Conservation (phyloP, 345 rosid genomes). For the Sapria himalayana region DNA sequence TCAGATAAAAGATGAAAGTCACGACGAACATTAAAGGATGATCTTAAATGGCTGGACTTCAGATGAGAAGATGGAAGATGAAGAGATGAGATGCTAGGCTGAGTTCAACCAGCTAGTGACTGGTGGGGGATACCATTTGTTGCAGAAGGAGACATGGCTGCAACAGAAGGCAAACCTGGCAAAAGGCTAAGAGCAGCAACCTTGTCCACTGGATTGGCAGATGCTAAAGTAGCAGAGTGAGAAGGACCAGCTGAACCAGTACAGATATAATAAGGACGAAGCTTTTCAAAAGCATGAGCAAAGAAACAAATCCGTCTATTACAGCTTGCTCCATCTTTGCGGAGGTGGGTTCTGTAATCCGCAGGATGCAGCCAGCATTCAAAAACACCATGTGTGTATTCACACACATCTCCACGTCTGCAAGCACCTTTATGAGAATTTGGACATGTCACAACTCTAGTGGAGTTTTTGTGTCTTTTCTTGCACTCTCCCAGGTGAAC, state of each 20-base stretch:
- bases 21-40: conserved; percentile 58
- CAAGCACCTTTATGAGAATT: conserved; percentile 48
- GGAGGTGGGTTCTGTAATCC: conserved; percentile 49
- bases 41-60: conserved; percentile 74
- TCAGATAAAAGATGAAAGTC: conserved; percentile 43
- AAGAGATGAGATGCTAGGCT: conserved; percentile 64
- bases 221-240: conserved; percentile 36
- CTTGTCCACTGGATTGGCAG: conserved; percentile 50
- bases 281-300: conserved; percentile 49
- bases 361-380: conserved; percentile 69
- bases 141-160: conserved; percentile 26
- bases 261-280: conserved; percentile 28
- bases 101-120: conserved; percentile 59
- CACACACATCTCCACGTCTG: conserved; percentile 47
- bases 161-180: conserved; percentile 69
- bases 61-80: conserved; percentile 66
- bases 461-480: conserved; percentile 39
- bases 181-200: conserved; percentile 60
- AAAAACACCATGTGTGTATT: conserved; percentile 50
- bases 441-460: conserved; percentile 59
- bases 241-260: conserved; percentile 32
- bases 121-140: conserved; percentile 35
- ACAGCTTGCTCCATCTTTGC: conserved; percentile 55
- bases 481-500: conserved; percentile 70
- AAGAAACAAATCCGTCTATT: conserved; percentile 54